phyloP scores from a whole-genome alignment of 1,284 basidiomycete species.

The Cryptococcus sp. region DNA sequence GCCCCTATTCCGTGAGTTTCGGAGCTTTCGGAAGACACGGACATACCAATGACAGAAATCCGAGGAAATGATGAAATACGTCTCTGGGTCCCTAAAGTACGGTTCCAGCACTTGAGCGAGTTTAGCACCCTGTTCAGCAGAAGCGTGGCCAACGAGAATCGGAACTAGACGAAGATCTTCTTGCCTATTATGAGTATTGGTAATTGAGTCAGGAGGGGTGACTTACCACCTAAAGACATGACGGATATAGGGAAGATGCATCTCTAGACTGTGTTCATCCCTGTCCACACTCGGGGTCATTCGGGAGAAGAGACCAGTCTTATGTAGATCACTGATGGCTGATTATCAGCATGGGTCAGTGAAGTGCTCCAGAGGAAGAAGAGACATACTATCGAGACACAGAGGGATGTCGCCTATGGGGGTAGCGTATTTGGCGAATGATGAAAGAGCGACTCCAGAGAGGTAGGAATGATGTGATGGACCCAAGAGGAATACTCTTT shows the following conservation, averaged over 20 bases:
- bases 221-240: conserved; percentile 76
- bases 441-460: conserved; percentile 77
- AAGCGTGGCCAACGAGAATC: conserved; percentile 82
- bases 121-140: conserved; percentile 55
- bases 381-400: conserved; percentile 66
- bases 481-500: conserved; percentile 88
- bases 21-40: not conserved
- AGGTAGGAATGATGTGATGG: conserved; percentile 93
- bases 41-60: conserved; percentile 97
- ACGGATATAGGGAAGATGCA: conserved; percentile 91
- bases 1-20: conserved; percentile 59
- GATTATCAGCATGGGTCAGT: not conserved
- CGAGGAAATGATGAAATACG: conserved; percentile 84
- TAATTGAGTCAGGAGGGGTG: not conserved
- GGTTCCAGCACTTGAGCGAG: conserved; percentile 73
- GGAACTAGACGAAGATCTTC: conserved; percentile 75
- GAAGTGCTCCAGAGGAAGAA: not conserved
- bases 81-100: conserved; percentile 70
- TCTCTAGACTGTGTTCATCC: conserved; percentile 95
- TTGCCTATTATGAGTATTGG: conserved; percentile 38
- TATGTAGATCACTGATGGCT: conserved; percentile 67
- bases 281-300: conserved; percentile 73
- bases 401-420: conserved; percentile 79
- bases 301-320: conserved; percentile 65
- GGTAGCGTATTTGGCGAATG: conserved; percentile 71